Conservation (phyloP, 768 basidiomycete genomes). For the Mrakia gelida region DNA sequence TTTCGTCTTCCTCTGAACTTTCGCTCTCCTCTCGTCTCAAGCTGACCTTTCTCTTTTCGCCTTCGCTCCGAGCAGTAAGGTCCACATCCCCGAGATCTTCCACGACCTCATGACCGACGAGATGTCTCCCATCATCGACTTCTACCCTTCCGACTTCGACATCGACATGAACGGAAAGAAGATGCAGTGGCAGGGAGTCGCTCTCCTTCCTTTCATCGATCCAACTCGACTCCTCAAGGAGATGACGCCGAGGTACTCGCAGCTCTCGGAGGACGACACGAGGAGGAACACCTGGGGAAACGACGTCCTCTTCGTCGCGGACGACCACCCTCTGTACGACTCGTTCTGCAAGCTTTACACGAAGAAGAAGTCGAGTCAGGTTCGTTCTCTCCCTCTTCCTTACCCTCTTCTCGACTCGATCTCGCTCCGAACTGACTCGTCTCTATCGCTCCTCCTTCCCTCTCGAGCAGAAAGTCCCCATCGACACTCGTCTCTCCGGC, state of each 20-base stretch:
- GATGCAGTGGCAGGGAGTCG: constrained; percentile 99
- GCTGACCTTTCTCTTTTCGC: neutral
- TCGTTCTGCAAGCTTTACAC: constrained; percentile 85
- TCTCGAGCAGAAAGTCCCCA: constrained; percentile 59
- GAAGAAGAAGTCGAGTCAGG: constrained; percentile 78
- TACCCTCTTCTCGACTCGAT: neutral
- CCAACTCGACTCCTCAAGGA: constrained; percentile 73
- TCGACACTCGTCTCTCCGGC: constrained; percentile 65
- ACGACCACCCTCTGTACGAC: constrained; percentile 79
- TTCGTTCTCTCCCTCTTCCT: neutral
- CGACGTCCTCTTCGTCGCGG: constrained; percentile 73
- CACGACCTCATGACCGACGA: constrained; percentile 80
- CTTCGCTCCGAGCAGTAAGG: constrained; percentile 55
- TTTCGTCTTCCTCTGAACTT: neutral
- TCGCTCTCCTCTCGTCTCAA: constrained; percentile 7
- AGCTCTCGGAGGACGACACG: constrained; percentile 75
- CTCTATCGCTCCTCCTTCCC: neutral
- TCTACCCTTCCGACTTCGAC: constrained; percentile 86
- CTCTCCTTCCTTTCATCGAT: constrained; percentile 93
- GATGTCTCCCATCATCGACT: constrained; percentile 89
- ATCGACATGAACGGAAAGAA: constrained; percentile 99
- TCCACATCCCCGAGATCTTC: constrained; percentile 81
- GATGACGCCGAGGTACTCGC: constrained; percentile 58
- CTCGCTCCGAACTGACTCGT: neutral
- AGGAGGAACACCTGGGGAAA: constrained; percentile 79